These are phyloP conservation scores for Dittrichia graveolens DNA, from an alignment of 129 eudicot genomes.

Conservation along the genomic window DNA sequence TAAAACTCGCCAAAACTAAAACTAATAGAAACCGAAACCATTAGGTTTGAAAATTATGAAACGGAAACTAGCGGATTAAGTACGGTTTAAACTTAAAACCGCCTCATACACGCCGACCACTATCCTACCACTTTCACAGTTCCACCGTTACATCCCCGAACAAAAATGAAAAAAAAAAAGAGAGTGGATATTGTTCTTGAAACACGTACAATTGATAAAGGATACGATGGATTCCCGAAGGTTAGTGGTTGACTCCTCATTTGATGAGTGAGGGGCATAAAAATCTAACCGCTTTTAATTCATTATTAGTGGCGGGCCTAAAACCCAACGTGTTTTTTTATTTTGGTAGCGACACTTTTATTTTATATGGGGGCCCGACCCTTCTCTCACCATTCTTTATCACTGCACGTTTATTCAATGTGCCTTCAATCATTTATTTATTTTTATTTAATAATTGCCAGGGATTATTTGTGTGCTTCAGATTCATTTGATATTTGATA, in stretches of 20 bases:
- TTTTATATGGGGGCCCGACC: constrained; percentile 16
- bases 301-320: constrained; percentile 15
- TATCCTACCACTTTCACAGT: too few relatives aligned
- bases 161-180: too few relatives aligned
- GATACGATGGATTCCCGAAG: too few relatives aligned
- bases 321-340: constrained; percentile 30
- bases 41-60: too few relatives aligned
- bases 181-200: too few relatives aligned
- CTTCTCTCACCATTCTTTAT: constrained; percentile 23
- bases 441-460: background rate
- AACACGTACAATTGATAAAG: too few relatives aligned
- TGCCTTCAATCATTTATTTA: background rate
- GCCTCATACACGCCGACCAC: too few relatives aligned
- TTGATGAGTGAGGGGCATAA: background rate
- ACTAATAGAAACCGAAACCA: too few relatives aligned
- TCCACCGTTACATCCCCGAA: too few relatives aligned
- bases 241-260: background rate
- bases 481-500: background rate
- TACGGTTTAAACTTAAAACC: too few relatives aligned
- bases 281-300: background rate
- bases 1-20: too few relatives aligned
- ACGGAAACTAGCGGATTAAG: too few relatives aligned
- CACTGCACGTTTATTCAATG: constrained; percentile 33
- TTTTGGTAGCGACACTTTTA: constrained; percentile 34
- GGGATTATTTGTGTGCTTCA: background rate